phyloP scores from a whole-genome alignment of 1,284 basidiomycete genomes.

The Afroboletus lepidellus region DNA sequence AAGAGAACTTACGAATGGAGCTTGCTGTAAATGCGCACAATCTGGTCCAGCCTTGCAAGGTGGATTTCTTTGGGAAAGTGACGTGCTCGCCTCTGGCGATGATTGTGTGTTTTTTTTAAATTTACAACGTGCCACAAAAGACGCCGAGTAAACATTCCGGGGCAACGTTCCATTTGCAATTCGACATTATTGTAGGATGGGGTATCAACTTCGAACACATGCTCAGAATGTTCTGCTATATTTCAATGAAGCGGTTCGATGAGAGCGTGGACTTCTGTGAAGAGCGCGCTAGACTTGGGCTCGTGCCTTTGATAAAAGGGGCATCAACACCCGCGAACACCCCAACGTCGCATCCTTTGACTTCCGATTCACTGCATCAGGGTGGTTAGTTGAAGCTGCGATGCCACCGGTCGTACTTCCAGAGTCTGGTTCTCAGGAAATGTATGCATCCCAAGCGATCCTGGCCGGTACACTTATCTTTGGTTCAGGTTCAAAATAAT shows the following conservation, averaged over 20 bases:
- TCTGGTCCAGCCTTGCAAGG: slow-evolving; percentile 27
- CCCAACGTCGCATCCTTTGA: neutral
- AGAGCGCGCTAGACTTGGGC: too few species aligned
- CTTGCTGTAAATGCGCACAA: slow-evolving; percentile 29
- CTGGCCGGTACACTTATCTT: neutral
- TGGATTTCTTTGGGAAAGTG: too few species aligned
- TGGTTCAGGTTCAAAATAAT: neutral
- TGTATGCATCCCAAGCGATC: neutral
- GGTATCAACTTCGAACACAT: too few species aligned
- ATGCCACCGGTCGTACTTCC: neutral
- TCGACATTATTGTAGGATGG: too few species aligned
- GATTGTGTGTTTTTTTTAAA: too few species aligned
- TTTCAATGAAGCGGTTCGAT: too few species aligned
- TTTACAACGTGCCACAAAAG: too few species aligned
- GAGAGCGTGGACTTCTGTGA: too few species aligned
- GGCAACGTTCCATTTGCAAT: too few species aligned
- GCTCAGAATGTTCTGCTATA: too few species aligned
- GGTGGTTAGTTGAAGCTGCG: neutral
- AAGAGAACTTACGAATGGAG: slow-evolving; percentile 30
- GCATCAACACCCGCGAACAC: neutral
- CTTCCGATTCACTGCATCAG: neutral
- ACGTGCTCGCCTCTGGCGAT: too few species aligned
- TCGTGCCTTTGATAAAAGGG: neutral
- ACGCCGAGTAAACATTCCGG: too few species aligned
- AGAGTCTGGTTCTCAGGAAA: neutral